These are phyloP conservation scores for Sarocladium strictum DNA, from an alignment of 2,329 filamentous ascomycete species.

Conservation along the genomic window DNA sequence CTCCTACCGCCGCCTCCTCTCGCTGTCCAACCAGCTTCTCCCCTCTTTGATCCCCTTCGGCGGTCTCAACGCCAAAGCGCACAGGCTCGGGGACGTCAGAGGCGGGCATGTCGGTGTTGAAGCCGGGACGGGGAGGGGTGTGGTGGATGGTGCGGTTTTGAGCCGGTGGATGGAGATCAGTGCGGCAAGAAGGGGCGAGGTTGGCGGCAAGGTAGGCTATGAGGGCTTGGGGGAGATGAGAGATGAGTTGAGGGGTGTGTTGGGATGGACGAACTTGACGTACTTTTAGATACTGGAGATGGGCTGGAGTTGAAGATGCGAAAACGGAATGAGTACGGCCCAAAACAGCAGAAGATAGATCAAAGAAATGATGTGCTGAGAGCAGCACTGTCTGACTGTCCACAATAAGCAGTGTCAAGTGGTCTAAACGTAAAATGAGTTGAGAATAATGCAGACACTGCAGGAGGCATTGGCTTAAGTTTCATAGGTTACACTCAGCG, in stretches of 20 bases:
- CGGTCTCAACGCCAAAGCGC: conserved; percentile 77
- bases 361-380: no score
- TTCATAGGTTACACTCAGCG: no score
- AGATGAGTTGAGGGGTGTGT: conserved; percentile 58
- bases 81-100: conserved; percentile 51
- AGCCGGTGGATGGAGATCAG: conserved; percentile 71
- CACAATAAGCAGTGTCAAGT: no score
- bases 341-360: no score
- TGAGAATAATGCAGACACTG: no score
- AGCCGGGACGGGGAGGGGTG: conserved; percentile 53
- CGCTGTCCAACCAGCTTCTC: conserved; percentile 72
- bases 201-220: conserved; percentile 67
- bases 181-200: conserved; percentile 64
- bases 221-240: conserved; percentile 59
- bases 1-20: conserved; percentile 76
- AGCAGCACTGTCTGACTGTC: no score
- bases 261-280: conserved; percentile 58
- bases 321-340: no score
- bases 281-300: no score
- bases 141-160: conserved; percentile 75
- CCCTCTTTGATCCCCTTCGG: conserved; percentile 70
- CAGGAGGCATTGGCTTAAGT: no score
- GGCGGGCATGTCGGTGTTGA: conserved; percentile 46
- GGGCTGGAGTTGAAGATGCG: no score
- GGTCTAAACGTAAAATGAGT: no score